Base-by-base conservation (phyloP, 2,329 filamentous ascomycete species). In the Hypoxylon sp. region DNA sequence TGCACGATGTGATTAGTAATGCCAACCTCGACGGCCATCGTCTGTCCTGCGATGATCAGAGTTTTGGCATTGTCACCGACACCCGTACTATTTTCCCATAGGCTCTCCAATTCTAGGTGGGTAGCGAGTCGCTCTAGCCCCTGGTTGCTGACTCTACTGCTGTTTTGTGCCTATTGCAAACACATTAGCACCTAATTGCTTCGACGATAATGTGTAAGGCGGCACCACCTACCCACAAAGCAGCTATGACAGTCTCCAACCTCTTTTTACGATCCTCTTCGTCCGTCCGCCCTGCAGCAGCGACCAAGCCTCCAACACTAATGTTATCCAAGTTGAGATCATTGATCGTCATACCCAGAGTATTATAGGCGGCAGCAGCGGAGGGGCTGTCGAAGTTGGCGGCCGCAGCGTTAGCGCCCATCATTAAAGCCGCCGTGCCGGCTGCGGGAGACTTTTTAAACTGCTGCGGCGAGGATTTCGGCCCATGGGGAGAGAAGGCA, bases 101-200 rank as follows among this genome's bases (percentile, higher is more conserved):
- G 77, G 58, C 82, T 84, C 64, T 90, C 88, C 39, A 91, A 79
- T n/a, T 89, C 90, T 56, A 89, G 82, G 56, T 87, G 83, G 70
- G 86, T 85, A 7, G 88, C 89, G 28, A 94, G 79, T 56, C 90
- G 84, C 74, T 91, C 88, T n/a, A 95, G 81, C 2, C 90, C 90
- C 28, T 90, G 87, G 71, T 92, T 89, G 69, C 90, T 92, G 37
- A 94, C 87, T 41, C 88, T 79, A 3, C 90, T 90, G 65, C 86
- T 86, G 69, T 76, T 78, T 39, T 68, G 75, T 11, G 65, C 68
- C 68, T 78, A 66, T 73, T 74, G 47, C 6, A 28, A 5, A 48
- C 8, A 22, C 7, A 17, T 70, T 63, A 63, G 71, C 37, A 39
- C n/a, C 8, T 44, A 11, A 17, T 37, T 17, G 72, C 75, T 59